A percentile compares a stretch with the other conserved stretches of the same genome.
Conservation (phyloP, 2,329 filamentous ascomycete species). For the Zarea fungicola region DNA sequence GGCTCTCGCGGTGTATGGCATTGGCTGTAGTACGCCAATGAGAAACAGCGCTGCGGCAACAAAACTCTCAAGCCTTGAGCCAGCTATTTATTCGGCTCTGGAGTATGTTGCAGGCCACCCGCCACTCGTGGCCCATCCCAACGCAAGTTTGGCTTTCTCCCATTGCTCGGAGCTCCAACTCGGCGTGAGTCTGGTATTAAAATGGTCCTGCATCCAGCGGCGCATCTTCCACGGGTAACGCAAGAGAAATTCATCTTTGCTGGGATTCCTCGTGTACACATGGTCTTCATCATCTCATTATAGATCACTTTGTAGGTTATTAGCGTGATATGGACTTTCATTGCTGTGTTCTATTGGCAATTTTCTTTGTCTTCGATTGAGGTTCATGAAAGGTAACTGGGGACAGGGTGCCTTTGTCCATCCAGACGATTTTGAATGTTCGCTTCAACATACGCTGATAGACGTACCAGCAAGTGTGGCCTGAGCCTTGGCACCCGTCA, state of each 20-base stretch:
- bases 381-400: constrained; percentile 79
- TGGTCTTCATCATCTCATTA: constrained; percentile 57
- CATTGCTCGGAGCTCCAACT: constrained; percentile 50
- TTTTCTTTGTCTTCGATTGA: no score
- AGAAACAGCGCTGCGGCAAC: no score
- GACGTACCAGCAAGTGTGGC: constrained; percentile 65
- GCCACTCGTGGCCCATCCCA: no score
- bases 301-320: constrained; percentile 68
- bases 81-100: constrained; percentile 38
- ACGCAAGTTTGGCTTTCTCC: no score
- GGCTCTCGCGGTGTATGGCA: constrained; percentile 11
- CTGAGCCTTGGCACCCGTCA: no score
- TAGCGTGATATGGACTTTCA: no score
- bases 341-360: no score
- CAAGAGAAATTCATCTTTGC: constrained; percentile 62
- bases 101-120: constrained; percentile 33
- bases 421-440: constrained; percentile 66
- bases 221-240: constrained; percentile 67
- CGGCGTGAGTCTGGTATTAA: constrained; percentile 68
- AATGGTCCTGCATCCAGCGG: constrained; percentile 69
- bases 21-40: no score
- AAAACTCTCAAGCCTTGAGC: constrained; percentile 36
- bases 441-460: constrained; percentile 74
- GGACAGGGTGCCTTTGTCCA: constrained; percentile 80
- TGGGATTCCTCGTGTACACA: constrained; percentile 63